Percentiles rank a stretch among this genome's conserved stretches.
These are phyloP conservation scores for Sicyos edulis DNA, from an alignment of 306 rosid genomes.

Conservation along the genomic window DNA sequence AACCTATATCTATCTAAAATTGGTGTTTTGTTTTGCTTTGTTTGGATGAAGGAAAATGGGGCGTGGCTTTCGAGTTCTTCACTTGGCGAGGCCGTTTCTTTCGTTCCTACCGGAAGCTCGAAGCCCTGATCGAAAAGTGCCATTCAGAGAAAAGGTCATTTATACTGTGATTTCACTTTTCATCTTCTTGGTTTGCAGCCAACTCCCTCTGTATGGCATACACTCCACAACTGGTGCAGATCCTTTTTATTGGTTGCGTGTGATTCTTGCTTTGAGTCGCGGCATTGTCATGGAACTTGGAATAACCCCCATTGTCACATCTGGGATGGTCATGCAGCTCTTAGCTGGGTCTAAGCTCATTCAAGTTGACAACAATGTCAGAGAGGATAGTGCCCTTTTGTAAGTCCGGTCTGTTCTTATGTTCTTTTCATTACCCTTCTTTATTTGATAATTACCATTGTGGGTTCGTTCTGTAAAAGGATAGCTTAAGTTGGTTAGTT, in stretches of 20 bases:
- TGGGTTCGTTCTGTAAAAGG: too few relatives aligned
- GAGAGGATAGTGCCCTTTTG: constrained; percentile 89
- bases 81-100: constrained; percentile 82
- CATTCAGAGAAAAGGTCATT: constrained; percentile 94
- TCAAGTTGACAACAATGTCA: constrained; percentile 84
- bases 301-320: constrained; percentile 81
- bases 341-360: constrained; percentile 77
- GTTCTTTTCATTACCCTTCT: not conserved
- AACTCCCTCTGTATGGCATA: constrained; percentile 89
- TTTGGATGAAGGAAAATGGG: constrained; percentile 40
- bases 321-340: constrained; percentile 90
- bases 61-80: constrained; percentile 92
- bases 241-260: constrained; percentile 97
- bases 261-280: constrained; percentile 80
- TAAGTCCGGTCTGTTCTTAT: constrained; percentile 28
- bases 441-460: not conserved
- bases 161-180: constrained; percentile 90
- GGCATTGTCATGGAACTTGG: constrained; percentile 98
- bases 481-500: too few relatives aligned
- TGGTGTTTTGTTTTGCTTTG: not conserved
- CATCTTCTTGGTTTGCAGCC: constrained; percentile 87
- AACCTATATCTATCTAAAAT: not conserved
- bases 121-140: constrained; percentile 79
- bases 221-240: constrained; percentile 95
- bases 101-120: constrained; percentile 86